Evolutionary conservation across 2,329 filamentous ascomycete species (phyloP), one percentile per base, ranked within the genome.

Genomic region (Pseudocercospora ulei): DNA sequence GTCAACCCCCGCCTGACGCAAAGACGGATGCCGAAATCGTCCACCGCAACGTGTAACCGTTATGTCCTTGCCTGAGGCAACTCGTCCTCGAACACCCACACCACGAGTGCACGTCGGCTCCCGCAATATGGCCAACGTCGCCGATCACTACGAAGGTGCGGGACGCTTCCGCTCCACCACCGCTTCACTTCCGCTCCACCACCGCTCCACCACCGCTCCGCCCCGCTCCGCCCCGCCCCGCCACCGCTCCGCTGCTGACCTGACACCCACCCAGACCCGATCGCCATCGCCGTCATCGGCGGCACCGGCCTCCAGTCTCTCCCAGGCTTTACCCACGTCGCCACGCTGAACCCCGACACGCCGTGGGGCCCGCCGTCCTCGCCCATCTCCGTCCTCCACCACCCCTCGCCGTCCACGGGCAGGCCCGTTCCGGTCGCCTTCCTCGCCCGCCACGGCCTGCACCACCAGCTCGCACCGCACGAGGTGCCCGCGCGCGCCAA

Each of bases 401-500:
- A 95, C 71, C 73, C 76, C 49, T 81, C 81, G 51, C 76, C 79
- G 27, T 76, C 82, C 47, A 75, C 68, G 36, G 68, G 70, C 53
- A 67, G 71, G 52, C 66, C 68, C 5, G 71, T 76, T 30, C 70
- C 75, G 8, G 67, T 98, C 48, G 90, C 90, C 39, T 98, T 98
- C 70, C 76, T 98, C 52, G 85, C 87, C 47, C 85, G 90, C 28
- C 90, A 98, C 65, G 90, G 90, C 50, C 61, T 77, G 7, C 72
- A 90, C 73, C 90, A 98, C 68, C 75, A 95, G 64, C 72, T 82
- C 51, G 85, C 87, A 4, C 90, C 90, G 0, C 87, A 95, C 59
- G 90, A 98, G 65, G 82, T 98, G n/a, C 86, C 87, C 43, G 76
- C 79, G 50, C 84, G 84, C 48, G 90, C 90, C 64, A 98, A 96